These are phyloP conservation scores for Polychaeton citri DNA, from an alignment of 2,329 filamentous ascomycete species.

Conservation along the genomic window DNA sequence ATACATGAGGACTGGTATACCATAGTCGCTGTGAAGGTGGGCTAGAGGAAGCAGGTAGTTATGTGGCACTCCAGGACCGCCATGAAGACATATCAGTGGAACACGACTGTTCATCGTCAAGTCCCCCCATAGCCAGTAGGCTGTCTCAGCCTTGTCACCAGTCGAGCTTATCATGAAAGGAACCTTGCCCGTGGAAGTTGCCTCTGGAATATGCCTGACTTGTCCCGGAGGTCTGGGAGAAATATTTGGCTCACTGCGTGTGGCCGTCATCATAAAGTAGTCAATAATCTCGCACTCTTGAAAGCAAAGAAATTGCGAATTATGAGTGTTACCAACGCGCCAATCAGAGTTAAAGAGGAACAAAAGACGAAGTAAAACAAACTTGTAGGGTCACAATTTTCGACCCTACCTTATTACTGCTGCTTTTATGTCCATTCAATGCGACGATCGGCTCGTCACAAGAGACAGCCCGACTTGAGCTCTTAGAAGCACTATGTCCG, in stretches of 20 bases:
- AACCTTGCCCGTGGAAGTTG: slow-evolving; percentile 14
- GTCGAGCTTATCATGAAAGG: slow-evolving; percentile 21
- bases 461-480: background rate
- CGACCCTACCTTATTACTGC: too few relatives aligned
- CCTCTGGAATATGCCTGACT: slow-evolving; percentile 11
- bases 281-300: too few relatives aligned
- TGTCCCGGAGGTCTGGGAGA: slow-evolving; percentile 9
- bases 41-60: slow-evolving; percentile 25
- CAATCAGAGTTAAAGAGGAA: too few relatives aligned
- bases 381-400: too few relatives aligned
- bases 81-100: slow-evolving; percentile 29
- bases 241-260: background rate
- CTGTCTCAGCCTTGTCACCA: slow-evolving; percentile 25
- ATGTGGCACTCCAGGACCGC: slow-evolving; percentile 33
- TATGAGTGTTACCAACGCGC: too few relatives aligned
- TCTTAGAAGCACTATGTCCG: background rate
- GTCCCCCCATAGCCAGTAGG: slow-evolving; percentile 27
- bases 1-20: slow-evolving; percentile 38
- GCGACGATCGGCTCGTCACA: background rate
- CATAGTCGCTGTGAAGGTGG: slow-evolving; percentile 21
- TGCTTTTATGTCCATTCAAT: too few relatives aligned
- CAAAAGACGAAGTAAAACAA: too few relatives aligned
- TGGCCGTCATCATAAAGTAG: background rate
- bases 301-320: too few relatives aligned
- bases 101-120: slow-evolving; percentile 11